phyloP scores from a whole-genome alignment of 2,329 filamentous ascomycete species.

The Fusarium sp. region DNA sequence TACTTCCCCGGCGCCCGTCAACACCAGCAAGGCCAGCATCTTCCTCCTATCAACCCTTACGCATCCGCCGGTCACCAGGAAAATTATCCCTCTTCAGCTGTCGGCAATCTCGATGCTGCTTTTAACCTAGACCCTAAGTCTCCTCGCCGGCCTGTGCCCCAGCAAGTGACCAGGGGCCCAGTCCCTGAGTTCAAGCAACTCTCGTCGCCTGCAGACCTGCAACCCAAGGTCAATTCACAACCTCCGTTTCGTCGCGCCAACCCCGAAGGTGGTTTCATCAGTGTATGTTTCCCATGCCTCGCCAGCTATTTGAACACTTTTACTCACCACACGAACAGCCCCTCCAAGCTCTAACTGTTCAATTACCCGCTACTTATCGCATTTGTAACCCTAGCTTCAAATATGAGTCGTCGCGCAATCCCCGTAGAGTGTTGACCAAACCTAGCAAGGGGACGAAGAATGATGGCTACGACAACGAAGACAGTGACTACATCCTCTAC shows the following conservation, averaged over 20 bases:
- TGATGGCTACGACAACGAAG: slow-evolving; percentile 98
- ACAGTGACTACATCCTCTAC: slow-evolving; percentile 99
- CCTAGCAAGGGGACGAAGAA: slow-evolving; percentile 99
- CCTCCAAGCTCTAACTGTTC: slow-evolving; percentile 92
- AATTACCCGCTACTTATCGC: slow-evolving; percentile 93
- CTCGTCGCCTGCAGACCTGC: slow-evolving; percentile 77
- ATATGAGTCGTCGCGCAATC: slow-evolving; percentile 97
- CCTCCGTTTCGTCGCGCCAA: slow-evolving; percentile 93
- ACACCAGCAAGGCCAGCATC: slow-evolving; percentile 69
- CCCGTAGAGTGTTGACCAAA: slow-evolving; percentile 94
- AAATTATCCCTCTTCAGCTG: slow-evolving; percentile 79
- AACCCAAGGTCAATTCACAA: slow-evolving; percentile 86
- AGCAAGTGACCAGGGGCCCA: slow-evolving; percentile 69
- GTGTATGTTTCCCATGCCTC: slow-evolving; percentile 68
- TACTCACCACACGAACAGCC: slow-evolving; percentile 67
- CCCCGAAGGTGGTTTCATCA: slow-evolving; percentile 97
- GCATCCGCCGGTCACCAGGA: slow-evolving; percentile 69
- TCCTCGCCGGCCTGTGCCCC: slow-evolving; percentile 65
- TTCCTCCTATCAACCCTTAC: slow-evolving; percentile 80
- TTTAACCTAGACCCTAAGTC: slow-evolving; percentile 69
- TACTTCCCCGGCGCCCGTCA: slow-evolving; percentile 62
- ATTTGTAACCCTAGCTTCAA: slow-evolving; percentile 99
- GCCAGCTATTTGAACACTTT: neutral
- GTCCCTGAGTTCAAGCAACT: slow-evolving; percentile 91
- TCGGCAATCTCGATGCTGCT: slow-evolving; percentile 77